Evolutionary conservation across 2,329 filamentous ascomycete genomes (phyloP).

Genomic region (Phialophora chinensis): DNA sequence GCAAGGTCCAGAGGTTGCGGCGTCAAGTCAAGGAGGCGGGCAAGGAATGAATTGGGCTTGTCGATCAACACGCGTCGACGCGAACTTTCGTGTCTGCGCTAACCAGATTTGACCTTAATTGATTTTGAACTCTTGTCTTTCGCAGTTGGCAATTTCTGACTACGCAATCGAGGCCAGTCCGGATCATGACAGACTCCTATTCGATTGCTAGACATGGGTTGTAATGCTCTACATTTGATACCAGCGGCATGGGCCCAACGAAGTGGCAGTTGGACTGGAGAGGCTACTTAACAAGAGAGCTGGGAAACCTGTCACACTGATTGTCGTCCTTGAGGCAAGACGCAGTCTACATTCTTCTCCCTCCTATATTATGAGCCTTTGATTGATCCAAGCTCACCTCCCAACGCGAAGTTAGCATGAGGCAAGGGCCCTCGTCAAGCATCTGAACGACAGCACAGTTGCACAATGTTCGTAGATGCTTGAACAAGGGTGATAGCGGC

Average conservation of each 20-base stretch:
- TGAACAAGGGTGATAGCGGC: not conserved
- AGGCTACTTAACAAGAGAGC: not conserved
- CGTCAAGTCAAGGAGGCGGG: not conserved
- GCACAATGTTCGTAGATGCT: not conserved
- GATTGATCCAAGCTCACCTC: not conserved
- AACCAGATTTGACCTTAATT: conserved; percentile 1
- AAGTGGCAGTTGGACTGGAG: not conserved
- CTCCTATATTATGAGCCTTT: not conserved
- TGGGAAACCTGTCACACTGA: not conserved
- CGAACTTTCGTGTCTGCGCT: conserved; percentile 5
- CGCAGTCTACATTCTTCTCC: not conserved
- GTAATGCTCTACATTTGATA: not conserved
- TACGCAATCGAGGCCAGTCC: not conserved
- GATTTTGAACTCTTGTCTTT: not conserved
- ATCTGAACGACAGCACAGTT: not conserved
- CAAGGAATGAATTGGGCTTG: conserved; percentile 2
- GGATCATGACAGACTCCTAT: not conserved
- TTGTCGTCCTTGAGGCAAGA: not conserved
- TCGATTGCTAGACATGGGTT: not conserved
- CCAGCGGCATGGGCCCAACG: not conserved
- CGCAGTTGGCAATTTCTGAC: not conserved
- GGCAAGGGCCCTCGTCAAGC: not conserved
- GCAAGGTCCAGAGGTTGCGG: not conserved
- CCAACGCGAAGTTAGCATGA: not conserved
- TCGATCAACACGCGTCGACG: not conserved